Conservation (phyloP, 2,329 filamentous ascomycete species). For the Trichoderma koningii region DNA sequence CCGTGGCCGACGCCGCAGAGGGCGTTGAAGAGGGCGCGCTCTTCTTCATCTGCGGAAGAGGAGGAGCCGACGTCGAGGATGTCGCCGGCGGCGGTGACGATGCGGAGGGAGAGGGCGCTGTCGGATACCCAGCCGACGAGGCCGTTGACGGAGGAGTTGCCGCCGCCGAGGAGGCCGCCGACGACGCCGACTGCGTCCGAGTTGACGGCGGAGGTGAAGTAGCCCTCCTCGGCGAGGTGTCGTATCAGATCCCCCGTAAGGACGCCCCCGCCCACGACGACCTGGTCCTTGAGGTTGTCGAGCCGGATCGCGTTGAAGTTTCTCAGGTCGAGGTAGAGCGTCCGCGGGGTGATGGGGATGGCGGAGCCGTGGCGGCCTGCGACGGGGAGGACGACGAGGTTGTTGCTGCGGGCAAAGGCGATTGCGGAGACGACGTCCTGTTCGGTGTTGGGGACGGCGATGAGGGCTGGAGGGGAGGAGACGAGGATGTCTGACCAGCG, state of each 20-base stretch:
- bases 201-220: slow-evolving; percentile 38
- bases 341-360: slow-evolving; percentile 35
- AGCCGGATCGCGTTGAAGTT: slow-evolving; percentile 37
- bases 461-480: slow-evolving; percentile 31
- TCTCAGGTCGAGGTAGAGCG: slow-evolving; percentile 41
- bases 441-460: slow-evolving; percentile 36
- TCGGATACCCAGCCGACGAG: slow-evolving; percentile 41
- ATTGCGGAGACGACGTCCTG: slow-evolving; percentile 37
- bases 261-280: slow-evolving; percentile 38
- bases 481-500: slow-evolving; percentile 41
- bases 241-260: slow-evolving; percentile 35
- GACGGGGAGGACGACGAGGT: slow-evolving; percentile 35
- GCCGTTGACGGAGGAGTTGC: slow-evolving; percentile 35
- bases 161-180: slow-evolving; percentile 36
- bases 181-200: slow-evolving; percentile 37
- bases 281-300: slow-evolving; percentile 33
- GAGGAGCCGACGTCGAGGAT: slow-evolving; percentile 29
- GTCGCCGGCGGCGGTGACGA: slow-evolving; percentile 34
- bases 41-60: slow-evolving; percentile 29
- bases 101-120: slow-evolving; percentile 34
- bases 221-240: slow-evolving; percentile 33
- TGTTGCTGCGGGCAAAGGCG: slow-evolving; percentile 34
- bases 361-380: slow-evolving; percentile 40
- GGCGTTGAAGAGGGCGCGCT: slow-evolving; percentile 37
- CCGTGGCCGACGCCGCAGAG: slow-evolving; percentile 42